Base-by-base conservation (phyloP, 108 stramenopile species). In the Cyclotella atomus region DNA sequence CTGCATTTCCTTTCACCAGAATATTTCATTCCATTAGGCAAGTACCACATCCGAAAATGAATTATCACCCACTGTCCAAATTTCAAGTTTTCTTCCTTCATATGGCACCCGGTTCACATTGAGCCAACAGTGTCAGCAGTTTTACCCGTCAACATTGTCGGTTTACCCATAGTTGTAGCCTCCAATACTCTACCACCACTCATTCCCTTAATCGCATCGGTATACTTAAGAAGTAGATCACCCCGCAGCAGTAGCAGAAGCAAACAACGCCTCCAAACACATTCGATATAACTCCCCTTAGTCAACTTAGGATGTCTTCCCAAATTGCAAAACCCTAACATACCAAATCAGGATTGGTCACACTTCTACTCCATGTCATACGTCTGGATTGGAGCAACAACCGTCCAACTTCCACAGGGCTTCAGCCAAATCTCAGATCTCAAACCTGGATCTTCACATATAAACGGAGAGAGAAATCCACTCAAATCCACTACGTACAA, bases 11-110 rank as follows among this genome's bases (percentile, higher is more conserved):
- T 12, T 66, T 28, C 28, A 66, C n/a, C n/a, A 34, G 17, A 32
- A 3, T 4, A 29, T 32, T 2, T 23, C 57, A 60, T 70, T 45
- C 20, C 70, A 41, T 41, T 7, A 41, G 12, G 12, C 12, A 41
- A 41, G 38, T 12, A 9, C 12, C 7, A 7, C 70, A 49, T 70
- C 70, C 3, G 59, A 46, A 46, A 33, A 61, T 7, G 70, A 57
- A 59, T 70, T 70, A 36, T 70, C 70, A 21, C 70, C 70, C 17
- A 70, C 70, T 17, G 70, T 70, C 70, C 70, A 70, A 8, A 70
- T 61, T 29, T 70, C 57, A 70, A 49, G 7, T 70, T 57, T 46
- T 59, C 4, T 29, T 59, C 70, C n/a, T n/a, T n/a, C n/a, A n/a
- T 33, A 16, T 45, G 2, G 57, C 59, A 60, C n/a, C 49, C 6